These are phyloP conservation scores for Amaranthus tricolor DNA, from an alignment of 179 eudicot species.

Conservation along the genomic window DNA sequence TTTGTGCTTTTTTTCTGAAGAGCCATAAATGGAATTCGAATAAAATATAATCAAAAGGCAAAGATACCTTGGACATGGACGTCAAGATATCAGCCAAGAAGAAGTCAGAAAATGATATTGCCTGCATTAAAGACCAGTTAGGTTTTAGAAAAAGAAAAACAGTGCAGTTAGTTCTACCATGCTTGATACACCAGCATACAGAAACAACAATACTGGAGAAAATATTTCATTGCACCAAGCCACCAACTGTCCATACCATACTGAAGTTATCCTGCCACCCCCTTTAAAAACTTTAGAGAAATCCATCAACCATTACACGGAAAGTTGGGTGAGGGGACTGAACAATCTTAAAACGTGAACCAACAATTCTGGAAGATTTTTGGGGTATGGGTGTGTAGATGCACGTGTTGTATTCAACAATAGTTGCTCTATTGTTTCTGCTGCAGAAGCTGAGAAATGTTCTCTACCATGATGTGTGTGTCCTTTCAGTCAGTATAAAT, in stretches of 20 bases:
- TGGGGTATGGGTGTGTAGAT: no score
- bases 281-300: no score
- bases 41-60: not conserved
- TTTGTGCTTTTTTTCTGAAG: not conserved
- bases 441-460: not conserved
- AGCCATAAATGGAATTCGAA: not conserved
- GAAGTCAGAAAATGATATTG: constrained; percentile 93
- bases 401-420: not conserved
- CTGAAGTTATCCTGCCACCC: not conserved
- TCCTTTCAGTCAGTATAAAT: not conserved
- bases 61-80: constrained; percentile 91
- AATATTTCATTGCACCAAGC: not conserved
- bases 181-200: no score
- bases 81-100: constrained; percentile 98
- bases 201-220: not conserved
- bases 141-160: not conserved
- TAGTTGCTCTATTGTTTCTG: not conserved
- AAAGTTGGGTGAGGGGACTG: not conserved
- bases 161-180: no score
- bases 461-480: not conserved
- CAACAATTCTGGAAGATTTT: no score
- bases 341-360: not conserved
- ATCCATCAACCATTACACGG: no score
- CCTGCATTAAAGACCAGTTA: constrained; percentile 51
- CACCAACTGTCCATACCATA: not conserved